Conservation (phyloP, 148 eudicot species). For the Camellia japonica region DNA sequence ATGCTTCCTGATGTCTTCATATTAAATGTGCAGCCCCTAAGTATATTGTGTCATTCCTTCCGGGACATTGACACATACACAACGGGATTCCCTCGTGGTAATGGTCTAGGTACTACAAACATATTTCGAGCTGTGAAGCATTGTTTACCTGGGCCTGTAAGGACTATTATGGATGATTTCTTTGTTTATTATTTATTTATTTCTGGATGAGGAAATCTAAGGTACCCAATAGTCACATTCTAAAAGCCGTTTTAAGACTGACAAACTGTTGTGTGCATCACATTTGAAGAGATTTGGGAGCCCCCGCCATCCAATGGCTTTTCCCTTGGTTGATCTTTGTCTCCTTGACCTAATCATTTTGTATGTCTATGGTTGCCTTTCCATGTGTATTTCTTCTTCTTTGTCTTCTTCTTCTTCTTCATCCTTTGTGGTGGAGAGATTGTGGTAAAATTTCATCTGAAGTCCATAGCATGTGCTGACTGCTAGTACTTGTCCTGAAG, state of each 20-base stretch:
- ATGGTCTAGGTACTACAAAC: conserved; percentile 59
- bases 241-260: background rate
- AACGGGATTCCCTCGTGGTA: conserved; percentile 82
- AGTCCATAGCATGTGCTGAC: no score
- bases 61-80: conserved; percentile 83
- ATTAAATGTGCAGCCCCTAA: conserved; percentile 69
- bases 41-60: conserved; percentile 77
- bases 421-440: background rate
- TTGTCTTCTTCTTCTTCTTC: background rate
- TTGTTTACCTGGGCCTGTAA: conserved; percentile 92
- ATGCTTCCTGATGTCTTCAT: conserved; percentile 18
- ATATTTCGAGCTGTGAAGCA: conserved; percentile 79
- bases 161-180: conserved; percentile 9
- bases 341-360: background rate
- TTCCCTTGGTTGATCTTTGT: background rate
- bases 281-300: background rate
- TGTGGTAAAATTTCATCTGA: background rate
- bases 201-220: background rate
- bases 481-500: background rate
- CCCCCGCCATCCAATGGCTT: background rate
- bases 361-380: background rate
- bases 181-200: background rate
- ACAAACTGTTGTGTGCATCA: background rate
- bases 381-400: background rate
- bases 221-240: conserved; percentile 1